phyloP scores from a whole-genome alignment of 148 eudicot genomes.

The Suaeda aralocaspica region DNA sequence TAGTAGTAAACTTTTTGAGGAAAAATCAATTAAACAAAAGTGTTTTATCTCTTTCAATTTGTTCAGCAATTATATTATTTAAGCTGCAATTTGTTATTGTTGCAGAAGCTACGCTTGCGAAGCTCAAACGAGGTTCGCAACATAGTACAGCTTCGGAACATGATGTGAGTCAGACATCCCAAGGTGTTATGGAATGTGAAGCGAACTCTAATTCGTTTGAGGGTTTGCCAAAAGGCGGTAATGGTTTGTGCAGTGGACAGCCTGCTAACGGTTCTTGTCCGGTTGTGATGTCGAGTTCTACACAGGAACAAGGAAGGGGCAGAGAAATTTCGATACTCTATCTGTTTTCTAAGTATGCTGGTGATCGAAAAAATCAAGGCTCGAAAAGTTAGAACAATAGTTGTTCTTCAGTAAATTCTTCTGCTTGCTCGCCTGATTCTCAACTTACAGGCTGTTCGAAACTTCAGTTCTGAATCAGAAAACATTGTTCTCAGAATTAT shows the following conservation, averaged over 20 bases:
- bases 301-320: constrained; percentile 9
- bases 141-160: constrained; percentile 20
- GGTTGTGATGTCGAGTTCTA: background rate
- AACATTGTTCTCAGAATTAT: background rate
- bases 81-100: constrained; percentile 9
- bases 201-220: background rate
- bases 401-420: constrained; percentile 15
- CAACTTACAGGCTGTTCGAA: constrained; percentile 24
- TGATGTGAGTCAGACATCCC: background rate
- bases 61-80: too few relatives aligned
- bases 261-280: background rate
- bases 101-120: constrained; percentile 64
- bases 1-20: too few relatives aligned
- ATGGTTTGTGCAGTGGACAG: constrained; percentile 4
- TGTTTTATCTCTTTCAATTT: background rate
- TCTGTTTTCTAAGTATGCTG: constrained; percentile 33
- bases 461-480: background rate
- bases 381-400: background rate
- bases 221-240: background rate
- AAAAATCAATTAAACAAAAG: too few relatives aligned
- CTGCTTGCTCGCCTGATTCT: constrained; percentile 22
- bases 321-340: constrained; percentile 21
- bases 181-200: constrained; percentile 22
- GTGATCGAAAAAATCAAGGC: constrained; percentile 16
- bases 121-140: constrained; percentile 61